Conservation (phyloP, 2,329 filamentous ascomycete genomes). For the Aspergillus vadensis region DNA sequence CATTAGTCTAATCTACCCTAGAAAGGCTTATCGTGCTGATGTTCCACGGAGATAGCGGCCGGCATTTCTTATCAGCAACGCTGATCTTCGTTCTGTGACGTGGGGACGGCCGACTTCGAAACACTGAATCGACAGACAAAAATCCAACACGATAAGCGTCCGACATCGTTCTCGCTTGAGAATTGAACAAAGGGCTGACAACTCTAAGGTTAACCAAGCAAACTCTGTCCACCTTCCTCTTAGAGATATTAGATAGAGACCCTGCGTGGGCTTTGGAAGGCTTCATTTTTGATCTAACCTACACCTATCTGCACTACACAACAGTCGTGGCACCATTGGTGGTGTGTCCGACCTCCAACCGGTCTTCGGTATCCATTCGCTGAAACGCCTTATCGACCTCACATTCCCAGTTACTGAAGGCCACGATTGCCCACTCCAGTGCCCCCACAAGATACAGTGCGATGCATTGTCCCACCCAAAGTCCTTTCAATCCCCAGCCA, state of each 20-base stretch:
- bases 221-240: conserved; percentile 23
- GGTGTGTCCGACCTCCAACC: conserved; percentile 22
- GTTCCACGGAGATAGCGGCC: background rate
- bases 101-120: background rate
- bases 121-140: background rate
- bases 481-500: conserved; percentile 76
- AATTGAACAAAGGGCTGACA: background rate
- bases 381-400: conserved; percentile 72
- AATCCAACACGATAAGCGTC: no score
- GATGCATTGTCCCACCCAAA: conserved; percentile 84
- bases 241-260: conserved; percentile 51
- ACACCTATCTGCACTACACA: conserved; percentile 16
- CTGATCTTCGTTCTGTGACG: background rate
- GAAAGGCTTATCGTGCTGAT: background rate
- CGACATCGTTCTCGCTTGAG: no score
- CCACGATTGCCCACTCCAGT: conserved; percentile 78
- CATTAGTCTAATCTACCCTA: background rate
- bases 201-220: background rate
- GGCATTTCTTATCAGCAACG: background rate
- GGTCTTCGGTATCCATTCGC: conserved; percentile 61
- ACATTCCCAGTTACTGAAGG: conserved; percentile 72
- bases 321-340: conserved; percentile 10
- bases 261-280: background rate
- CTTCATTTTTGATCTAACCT: conserved; percentile 25
- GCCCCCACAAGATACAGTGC: conserved; percentile 77